Percentiles rank a stretch among this genome's conserved stretches.
Evolutionary conservation across 352 stramenopile genomes (phyloP).

Genomic region (Elongisporangium anandrum): DNA sequence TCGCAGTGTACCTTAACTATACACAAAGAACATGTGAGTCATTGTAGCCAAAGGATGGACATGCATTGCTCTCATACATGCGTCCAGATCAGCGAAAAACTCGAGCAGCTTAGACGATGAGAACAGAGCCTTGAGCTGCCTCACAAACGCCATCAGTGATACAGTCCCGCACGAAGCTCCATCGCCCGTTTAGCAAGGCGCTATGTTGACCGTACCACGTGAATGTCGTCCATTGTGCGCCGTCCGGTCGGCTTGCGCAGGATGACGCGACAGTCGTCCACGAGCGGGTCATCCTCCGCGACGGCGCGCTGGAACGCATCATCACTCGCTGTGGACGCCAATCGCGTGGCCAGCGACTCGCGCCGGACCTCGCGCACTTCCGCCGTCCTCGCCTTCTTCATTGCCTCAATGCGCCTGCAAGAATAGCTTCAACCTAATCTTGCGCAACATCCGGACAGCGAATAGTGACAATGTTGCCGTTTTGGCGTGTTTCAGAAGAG

Average conservation of each 20-base stretch:
- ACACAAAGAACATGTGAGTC: not conserved
- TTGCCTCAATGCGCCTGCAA: not conserved
- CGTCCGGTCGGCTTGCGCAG: slow-evolving; percentile 45
- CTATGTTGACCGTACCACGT: slow-evolving; percentile 29
- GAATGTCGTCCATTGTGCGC: slow-evolving; percentile 68
- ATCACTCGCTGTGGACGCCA: slow-evolving; percentile 33
- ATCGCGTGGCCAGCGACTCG: slow-evolving; percentile 42
- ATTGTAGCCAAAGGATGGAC: not conserved
- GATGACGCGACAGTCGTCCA: slow-evolving; percentile 46
- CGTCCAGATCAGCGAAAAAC: slow-evolving; percentile 79
- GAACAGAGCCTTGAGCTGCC: slow-evolving; percentile 73
- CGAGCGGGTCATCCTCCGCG: slow-evolving; percentile 38
- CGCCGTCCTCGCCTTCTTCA: not conserved
- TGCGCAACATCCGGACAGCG: not conserved
- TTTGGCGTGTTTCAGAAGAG: not conserved
- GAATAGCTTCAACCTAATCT: not conserved
- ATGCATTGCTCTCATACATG: slow-evolving; percentile 33
- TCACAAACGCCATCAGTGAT: not conserved
- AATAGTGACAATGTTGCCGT: not conserved
- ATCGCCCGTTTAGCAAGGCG: not conserved
- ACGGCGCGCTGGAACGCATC: slow-evolving; percentile 38
- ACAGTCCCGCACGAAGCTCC: not conserved
- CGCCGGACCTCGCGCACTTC: slow-evolving; percentile 9
- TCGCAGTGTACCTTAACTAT: not conserved
- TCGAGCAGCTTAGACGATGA: slow-evolving; percentile 67